Conservation (phyloP, 371 early-diverging fungal genomes). For the Saksenaea vasiformis region DNA sequence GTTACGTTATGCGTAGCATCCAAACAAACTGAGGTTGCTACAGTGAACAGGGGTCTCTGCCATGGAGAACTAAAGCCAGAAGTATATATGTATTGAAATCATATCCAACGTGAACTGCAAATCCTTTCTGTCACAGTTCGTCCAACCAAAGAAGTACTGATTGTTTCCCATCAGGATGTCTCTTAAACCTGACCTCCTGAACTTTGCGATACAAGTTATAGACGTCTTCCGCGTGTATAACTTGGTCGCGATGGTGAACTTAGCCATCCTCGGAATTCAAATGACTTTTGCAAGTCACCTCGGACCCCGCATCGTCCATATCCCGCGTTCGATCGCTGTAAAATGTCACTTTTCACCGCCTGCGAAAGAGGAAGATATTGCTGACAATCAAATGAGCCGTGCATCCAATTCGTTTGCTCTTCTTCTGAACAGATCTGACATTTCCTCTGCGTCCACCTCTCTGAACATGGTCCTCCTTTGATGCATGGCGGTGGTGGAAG, state of each 20-base stretch:
- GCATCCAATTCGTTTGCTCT: conserved; percentile 7
- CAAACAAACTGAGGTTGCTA: neutral
- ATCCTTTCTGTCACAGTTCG: neutral
- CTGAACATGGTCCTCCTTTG: neutral
- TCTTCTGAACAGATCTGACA: neutral
- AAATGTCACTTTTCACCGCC: neutral
- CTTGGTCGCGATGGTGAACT: neutral
- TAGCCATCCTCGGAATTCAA: neutral
- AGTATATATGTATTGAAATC: neutral
- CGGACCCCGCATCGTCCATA: neutral
- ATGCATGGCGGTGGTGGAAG: neutral
- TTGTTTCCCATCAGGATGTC: neutral
- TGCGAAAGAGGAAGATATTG: neutral
- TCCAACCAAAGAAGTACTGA: neutral
- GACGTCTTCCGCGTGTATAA: neutral
- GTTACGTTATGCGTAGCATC: conserved; percentile 13
- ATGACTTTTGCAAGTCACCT: neutral
- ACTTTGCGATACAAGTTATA: neutral
- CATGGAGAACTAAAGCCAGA: neutral
- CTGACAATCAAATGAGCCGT: neutral
- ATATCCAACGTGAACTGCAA: neutral
- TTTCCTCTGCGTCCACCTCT: neutral
- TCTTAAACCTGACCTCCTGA: neutral
- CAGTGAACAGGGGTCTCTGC: neutral
- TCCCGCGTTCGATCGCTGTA: neutral